Base-by-base conservation (phyloP, 177 flowering plant species). In the Vitis hybrid region DNA sequence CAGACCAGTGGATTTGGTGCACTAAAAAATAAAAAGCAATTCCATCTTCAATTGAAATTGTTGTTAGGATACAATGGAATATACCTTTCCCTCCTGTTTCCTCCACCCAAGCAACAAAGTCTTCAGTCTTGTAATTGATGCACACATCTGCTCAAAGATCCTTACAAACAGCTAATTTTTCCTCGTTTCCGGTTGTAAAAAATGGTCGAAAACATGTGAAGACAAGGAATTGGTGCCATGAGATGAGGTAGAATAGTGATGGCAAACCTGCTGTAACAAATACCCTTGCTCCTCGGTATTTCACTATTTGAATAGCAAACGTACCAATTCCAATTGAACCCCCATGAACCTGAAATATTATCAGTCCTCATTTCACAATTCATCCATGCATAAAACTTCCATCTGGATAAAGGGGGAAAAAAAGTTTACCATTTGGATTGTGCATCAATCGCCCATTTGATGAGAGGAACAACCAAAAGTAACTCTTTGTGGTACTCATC, bases 311-410 rank as follows among this genome's bases (percentile, higher is more conserved):
- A 80, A 94, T 86, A 0, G 95, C 97, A 82, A 94, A 94, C 18
- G 94, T 92, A 27, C 97, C 97, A 58, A 92, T 94, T 69, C 99
- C 97, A 73, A 97, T 92, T 55, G 98, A 94, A 46, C 20, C 98
- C 27, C 94, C 98, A 78, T 94, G 97, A 77, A 91, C 74, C 99
- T 92, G 86, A 53, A 72, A 71, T 61, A 51, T 20, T 13, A 35
- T 1, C 61, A 51, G 58, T 56, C 48, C 61, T 60, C 27, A 12
- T 14, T 51, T 48, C 2, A 24, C 18, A 11, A 53, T 48, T 62
- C 59, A 61, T n/a, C 46, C 65, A 60, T 41, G 54, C 52, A 20
- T 67, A 52, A 65, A 53, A n/a, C 20, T 15, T 1, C 1, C 1
- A 52, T 11, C 12, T 11, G 11, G 14, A 0, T 3, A 5, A 53